phyloP scores from a whole-genome alignment of 257 asterid genomes.

The Eucommia ulmoides region DNA sequence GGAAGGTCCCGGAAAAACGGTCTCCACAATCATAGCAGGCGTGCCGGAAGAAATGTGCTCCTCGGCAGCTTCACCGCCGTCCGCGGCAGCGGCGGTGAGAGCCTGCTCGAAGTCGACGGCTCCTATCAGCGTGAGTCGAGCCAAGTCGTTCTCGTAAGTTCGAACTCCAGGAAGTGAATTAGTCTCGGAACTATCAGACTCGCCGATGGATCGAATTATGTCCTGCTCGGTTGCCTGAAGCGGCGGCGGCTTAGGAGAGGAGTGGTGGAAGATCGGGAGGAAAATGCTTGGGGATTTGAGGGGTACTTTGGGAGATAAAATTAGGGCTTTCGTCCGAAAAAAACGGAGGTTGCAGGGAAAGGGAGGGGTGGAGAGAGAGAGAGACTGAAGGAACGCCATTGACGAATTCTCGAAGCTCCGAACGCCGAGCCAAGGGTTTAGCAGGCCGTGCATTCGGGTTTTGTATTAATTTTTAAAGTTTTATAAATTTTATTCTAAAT shows the following conservation, averaged over 20 bases:
- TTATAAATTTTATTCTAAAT: no score
- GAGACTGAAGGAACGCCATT: slow-evolving; percentile 36
- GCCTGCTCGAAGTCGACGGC: slow-evolving; percentile 75
- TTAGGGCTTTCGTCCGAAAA: slow-evolving; percentile 10
- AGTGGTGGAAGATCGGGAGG: slow-evolving; percentile 15
- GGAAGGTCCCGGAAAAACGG: slow-evolving; percentile 52
- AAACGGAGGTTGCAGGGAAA: slow-evolving; percentile 8
- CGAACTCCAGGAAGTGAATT: slow-evolving; percentile 50
- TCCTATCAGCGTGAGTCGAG: slow-evolving; percentile 64
- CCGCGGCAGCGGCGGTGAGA: slow-evolving; percentile 86
- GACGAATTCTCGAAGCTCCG: slow-evolving; percentile 2
- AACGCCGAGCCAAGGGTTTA: no score
- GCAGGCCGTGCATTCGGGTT: no score
- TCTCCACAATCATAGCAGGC: slow-evolving; percentile 71
- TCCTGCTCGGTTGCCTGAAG: slow-evolving; percentile 37
- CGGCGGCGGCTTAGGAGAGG: slow-evolving; percentile 20
- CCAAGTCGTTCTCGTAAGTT: slow-evolving; percentile 63
- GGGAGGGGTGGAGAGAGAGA: slow-evolving; percentile 13
- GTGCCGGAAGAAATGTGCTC: slow-evolving; percentile 50
- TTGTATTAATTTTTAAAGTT: no score
- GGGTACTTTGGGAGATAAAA: slow-evolving; percentile 14
- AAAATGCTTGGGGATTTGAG: slow-evolving; percentile 7
- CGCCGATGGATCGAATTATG: slow-evolving; percentile 41
- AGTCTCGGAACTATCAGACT: slow-evolving; percentile 24
- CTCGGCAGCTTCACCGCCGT: slow-evolving; percentile 72